Base-by-base conservation (phyloP, 331 rosid genomes). In the Spiraea crenata region DNA sequence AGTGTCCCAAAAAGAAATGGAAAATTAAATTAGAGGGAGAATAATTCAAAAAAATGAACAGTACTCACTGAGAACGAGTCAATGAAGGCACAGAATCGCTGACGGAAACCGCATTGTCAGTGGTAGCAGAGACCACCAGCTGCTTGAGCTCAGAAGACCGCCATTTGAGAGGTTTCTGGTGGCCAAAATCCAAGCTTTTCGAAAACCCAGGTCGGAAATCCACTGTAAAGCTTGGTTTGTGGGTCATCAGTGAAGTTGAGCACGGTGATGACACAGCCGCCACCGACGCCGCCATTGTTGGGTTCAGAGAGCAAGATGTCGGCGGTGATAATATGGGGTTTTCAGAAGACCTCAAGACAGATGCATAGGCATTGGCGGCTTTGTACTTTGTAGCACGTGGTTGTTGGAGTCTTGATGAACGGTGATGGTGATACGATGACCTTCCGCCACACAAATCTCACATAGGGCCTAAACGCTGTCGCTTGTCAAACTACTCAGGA, bases 241-340 rank as follows among this genome's bases (percentile, higher is more conserved):
- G 72, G 66, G 69, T 46, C 46, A 38, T 25, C 3, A 64, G 20
- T 8, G 79, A 20, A 62, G 71, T 40, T 15, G 76, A 44, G 46
- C 54, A 77, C 0, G 70, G 67, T 31, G 76, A 66, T 47, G 78
- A 42, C 69, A 64, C 69, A 42, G 85, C 72, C 57, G 85, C 85
- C 81, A 56, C 74, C 74, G 85, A 69, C 57, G 85, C 85, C 81
- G 65, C 74, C 74, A 57, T 57, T 70, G 17, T 35, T 35, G 66
- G 35, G 4, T 44, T 70, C 34, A 35, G 55, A 15, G 74, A 40
- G 9, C 40, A 11, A 57, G 46, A 42, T 3, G 46, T 20, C 16
- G 62, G 4, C 44, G 3, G 20, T 37, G 25, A 3, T 16, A 1
- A 15, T 37, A 56, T 3, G 5, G 15, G 2, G 9, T 25, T 25